A percentile compares a stretch with the other conserved stretches of the same genome.
phyloP scores from a whole-genome alignment of 2,329 filamentous ascomycete genomes.

The Aurifilum marmelostoma region DNA sequence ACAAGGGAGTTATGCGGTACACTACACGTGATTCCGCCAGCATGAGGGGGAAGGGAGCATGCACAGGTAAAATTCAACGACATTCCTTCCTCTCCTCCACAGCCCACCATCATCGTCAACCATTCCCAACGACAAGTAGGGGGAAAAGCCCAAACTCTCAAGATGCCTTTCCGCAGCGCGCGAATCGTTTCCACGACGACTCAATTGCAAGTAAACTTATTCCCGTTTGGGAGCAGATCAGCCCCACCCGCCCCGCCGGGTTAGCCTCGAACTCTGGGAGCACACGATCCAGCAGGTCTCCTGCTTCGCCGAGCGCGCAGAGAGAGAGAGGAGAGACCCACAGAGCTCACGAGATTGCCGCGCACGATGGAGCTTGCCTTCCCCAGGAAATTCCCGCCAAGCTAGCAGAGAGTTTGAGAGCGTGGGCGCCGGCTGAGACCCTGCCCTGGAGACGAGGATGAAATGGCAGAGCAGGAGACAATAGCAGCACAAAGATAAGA shows the following conservation, averaged over 20 bases:
- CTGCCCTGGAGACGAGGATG: neutral
- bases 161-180: neutral
- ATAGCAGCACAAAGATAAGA: no score
- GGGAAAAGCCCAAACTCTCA: neutral
- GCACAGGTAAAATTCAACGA: slow-evolving; percentile 27
- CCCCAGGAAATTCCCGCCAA: slow-evolving; percentile 28
- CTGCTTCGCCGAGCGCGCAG: neutral
- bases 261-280: slow-evolving; percentile 3
- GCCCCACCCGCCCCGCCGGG: slow-evolving; percentile 5
- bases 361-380: slow-evolving; percentile 26
- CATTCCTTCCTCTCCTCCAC: slow-evolving; percentile 18
- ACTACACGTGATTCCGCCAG: slow-evolving; percentile 23
- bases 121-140: neutral
- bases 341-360: slow-evolving; percentile 19
- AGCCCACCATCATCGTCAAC: neutral
- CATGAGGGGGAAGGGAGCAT: slow-evolving; percentile 20
- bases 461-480: no score
- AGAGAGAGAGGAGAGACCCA: slow-evolving; percentile 16
- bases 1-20: neutral
- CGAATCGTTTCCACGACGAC: neutral
- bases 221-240: neutral
- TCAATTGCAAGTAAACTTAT: slow-evolving; percentile 6
- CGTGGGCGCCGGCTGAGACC: neutral
- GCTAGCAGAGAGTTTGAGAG: slow-evolving; percentile 13
- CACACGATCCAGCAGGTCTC: neutral